phyloP scores from a whole-genome alignment of 2,329 filamentous ascomycete genomes.

The Talaromyces sp. region DNA sequence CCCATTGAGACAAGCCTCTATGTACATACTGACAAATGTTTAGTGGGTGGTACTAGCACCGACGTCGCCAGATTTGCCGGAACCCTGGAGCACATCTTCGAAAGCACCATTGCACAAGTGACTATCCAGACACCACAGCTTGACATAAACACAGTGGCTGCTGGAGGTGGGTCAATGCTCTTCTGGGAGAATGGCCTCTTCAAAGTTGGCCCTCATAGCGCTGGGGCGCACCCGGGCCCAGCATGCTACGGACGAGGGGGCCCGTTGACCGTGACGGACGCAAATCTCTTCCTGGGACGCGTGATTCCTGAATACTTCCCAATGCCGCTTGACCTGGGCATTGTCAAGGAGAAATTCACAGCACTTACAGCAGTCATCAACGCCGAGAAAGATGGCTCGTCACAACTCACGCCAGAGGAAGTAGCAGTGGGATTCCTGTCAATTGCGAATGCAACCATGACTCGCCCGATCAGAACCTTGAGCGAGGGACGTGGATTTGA shows the following conservation, averaged over 20 bases:
- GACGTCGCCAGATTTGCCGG: constrained; percentile 81
- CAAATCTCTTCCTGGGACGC: too few relatives aligned
- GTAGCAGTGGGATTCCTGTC: constrained; percentile 18
- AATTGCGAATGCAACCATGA: constrained; percentile 19
- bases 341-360: too few relatives aligned
- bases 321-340: too few relatives aligned
- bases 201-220: constrained; percentile 83
- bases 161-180: constrained; percentile 62
- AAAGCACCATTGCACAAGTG: constrained; percentile 83
- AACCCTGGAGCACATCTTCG: constrained; percentile 84
- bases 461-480: constrained; percentile 17
- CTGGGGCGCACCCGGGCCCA: constrained; percentile 73
- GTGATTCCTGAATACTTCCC: too few relatives aligned
- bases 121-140: constrained; percentile 85
- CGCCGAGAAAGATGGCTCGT: constrained; percentile 19
- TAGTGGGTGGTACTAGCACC: constrained; percentile 74
- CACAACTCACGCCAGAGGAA: constrained; percentile 20
- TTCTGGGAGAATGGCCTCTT: constrained; percentile 85
- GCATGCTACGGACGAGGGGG: too few relatives aligned
- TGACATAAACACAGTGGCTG: constrained; percentile 89
- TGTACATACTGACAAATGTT: too few relatives aligned
- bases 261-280: too few relatives aligned
- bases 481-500: constrained; percentile 15
- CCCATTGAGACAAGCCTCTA: too few relatives aligned
- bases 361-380: constrained; percentile 40